A percentile compares a stretch with the other conserved stretches of the same genome.
Evolutionary conservation across 129 eudicot species (phyloP).

Genomic region (Lactuca sativa): DNA sequence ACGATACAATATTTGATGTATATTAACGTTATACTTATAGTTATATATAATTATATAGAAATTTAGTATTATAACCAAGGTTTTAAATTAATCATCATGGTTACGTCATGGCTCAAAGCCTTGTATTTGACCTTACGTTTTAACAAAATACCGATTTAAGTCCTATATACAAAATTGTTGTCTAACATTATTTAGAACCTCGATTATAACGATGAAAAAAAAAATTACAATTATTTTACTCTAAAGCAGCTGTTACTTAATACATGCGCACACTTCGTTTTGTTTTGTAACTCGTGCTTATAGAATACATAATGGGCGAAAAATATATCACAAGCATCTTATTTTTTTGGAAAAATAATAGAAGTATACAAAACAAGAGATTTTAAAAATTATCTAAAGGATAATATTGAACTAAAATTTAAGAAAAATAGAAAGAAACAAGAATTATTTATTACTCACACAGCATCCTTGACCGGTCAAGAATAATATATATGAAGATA

Average conservation of each 20-base stretch:
- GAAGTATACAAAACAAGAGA: neutral
- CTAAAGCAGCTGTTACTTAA: too few species aligned
- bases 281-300: neutral
- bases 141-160: too few species aligned
- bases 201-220: too few species aligned
- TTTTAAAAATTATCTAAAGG: neutral
- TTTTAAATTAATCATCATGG: too few species aligned
- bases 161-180: too few species aligned
- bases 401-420: neutral
- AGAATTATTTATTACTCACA: conserved; percentile 8
- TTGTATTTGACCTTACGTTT: too few species aligned
- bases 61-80: too few species aligned
- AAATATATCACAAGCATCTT: neutral
- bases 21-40: conserved; percentile 8
- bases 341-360: neutral
- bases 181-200: too few species aligned
- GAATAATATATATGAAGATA: neutral
- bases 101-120: too few species aligned
- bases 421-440: neutral
- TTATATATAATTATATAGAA: too few species aligned
- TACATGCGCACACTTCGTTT: neutral
- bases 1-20: neutral
- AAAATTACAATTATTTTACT: too few species aligned
- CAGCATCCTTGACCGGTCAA: conserved; percentile 14
- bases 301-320: neutral